Evolutionary conservation across 1,284 basidiomycete species (phyloP).

Genomic region (Moesziomyces aphidis): DNA sequence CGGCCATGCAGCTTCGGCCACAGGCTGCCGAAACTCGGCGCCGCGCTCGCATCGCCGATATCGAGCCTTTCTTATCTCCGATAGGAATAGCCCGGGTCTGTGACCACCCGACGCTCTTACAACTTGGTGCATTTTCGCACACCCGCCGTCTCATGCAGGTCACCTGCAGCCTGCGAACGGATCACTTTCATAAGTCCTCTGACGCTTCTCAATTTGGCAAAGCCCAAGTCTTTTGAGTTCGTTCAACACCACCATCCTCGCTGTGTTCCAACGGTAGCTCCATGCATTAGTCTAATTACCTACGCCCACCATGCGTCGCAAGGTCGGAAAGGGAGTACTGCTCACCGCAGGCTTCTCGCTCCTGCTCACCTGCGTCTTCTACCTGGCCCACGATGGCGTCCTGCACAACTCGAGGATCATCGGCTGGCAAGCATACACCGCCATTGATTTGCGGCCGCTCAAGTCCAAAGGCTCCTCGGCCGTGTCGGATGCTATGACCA

Average conservation of each 20-base stretch:
- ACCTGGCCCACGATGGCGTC: slow-evolving; percentile 40
- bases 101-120: background rate
- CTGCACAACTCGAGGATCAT: slow-evolving; percentile 32
- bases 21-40: background rate
- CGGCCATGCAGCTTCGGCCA: background rate
- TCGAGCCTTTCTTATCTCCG: no score
- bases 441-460: slow-evolving; percentile 18
- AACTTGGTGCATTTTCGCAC: background rate
- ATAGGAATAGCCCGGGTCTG: no score
- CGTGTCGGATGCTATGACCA: background rate
- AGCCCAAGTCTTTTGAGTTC: no score
- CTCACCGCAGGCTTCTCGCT: slow-evolving; percentile 37
- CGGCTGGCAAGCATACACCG: slow-evolving; percentile 50
- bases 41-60: background rate
- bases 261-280: no score
- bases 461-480: slow-evolving; percentile 2
- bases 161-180: background rate
- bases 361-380: slow-evolving; percentile 44
- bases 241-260: no score
- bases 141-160: background rate
- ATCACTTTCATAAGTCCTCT: background rate
- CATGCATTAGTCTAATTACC: background rate
- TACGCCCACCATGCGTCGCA: slow-evolving; percentile 19
- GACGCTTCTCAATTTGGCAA: no score
- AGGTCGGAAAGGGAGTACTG: slow-evolving; percentile 27